A percentile compares a stretch with the other conserved stretches of the same genome.
Evolutionary conservation across 495 filamentous ascomycete species (phyloP).

Genomic region (Podospora comata): DNA sequence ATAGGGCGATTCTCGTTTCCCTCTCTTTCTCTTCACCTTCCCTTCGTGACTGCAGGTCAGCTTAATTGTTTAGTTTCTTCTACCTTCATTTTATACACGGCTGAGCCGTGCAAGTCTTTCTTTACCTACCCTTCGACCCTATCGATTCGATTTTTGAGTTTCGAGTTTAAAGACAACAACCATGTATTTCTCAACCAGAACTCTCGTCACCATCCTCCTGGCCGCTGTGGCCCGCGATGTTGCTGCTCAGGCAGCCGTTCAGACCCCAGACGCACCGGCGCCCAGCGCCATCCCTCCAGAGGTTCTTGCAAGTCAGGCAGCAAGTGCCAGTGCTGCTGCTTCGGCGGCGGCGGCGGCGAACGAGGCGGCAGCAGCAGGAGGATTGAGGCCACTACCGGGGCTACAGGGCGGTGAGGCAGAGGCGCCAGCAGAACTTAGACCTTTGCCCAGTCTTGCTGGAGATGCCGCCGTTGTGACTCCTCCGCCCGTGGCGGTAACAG

Average conservation of each 20-base stretch:
- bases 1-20: constrained; percentile 8
- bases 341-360: constrained; percentile 20
- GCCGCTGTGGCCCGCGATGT: constrained; percentile 27
- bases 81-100: constrained; percentile 15
- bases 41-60: constrained; percentile 37
- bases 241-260: constrained; percentile 15
- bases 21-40: constrained; percentile 22
- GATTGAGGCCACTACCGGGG: constrained; percentile 25
- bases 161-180: constrained; percentile 18
- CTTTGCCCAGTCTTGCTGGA: constrained; percentile 23
- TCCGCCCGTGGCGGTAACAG: constrained; percentile 5
- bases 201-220: constrained; percentile 27
- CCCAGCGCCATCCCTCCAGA: constrained; percentile 15
- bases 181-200: constrained; percentile 28
- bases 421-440: constrained; percentile 16
- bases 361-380: constrained; percentile 12
- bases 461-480: constrained; percentile 6
- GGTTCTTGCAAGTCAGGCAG: constrained; percentile 14
- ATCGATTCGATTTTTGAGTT: background rate
- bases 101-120: constrained; percentile 13
- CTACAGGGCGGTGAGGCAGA: constrained; percentile 17
- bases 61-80: constrained; percentile 19
- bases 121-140: background rate
- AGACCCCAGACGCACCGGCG: background rate
- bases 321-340: constrained; percentile 20